phyloP scores from a whole-genome alignment of 1,139 yeast genomes.

The Casaregolazyma lundiana region DNA sequence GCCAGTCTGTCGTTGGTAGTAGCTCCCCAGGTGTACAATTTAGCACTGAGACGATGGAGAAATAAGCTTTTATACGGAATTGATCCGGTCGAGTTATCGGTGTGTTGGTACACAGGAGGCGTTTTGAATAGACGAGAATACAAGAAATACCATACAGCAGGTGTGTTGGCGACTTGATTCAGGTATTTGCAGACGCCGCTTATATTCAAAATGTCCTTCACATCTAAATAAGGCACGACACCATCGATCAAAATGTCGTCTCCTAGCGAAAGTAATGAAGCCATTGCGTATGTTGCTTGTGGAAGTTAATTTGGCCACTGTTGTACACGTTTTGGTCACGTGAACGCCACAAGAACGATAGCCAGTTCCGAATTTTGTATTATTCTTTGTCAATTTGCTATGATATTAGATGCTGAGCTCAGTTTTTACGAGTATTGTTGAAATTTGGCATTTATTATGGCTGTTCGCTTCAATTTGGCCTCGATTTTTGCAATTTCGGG shows the following conservation, averaged over 20 bases:
- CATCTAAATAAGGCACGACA: conserved; percentile 26
- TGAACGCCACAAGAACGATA: too few relatives aligned
- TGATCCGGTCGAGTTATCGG: conserved; percentile 13
- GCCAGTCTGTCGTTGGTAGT: conserved; percentile 53
- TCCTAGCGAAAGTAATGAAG: conserved; percentile 19
- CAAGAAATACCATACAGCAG: conserved; percentile 31
- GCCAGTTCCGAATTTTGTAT: too few relatives aligned
- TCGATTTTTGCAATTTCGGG: too few relatives aligned
- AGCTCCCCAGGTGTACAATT: conserved; percentile 64
- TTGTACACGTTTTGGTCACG: neutral
- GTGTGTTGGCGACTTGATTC: conserved; percentile 19
- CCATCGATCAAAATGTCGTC: conserved; percentile 29
- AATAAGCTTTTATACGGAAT: conserved; percentile 38
- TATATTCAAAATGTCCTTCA: conserved; percentile 24
- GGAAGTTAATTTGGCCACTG: neutral
- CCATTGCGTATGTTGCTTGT: neutral
- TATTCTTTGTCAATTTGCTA: too few relatives aligned
- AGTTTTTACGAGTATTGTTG: too few relatives aligned
- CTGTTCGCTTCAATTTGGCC: too few relatives aligned
- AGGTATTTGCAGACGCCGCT: conserved; percentile 21
- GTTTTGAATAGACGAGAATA: conserved; percentile 23
- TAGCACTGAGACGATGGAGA: conserved; percentile 39
- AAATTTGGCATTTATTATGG: too few relatives aligned
- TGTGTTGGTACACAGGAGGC: neutral
- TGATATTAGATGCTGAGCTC: too few relatives aligned